Conservation (phyloP, 2,329 filamentous ascomycete species). For the Calonectria multiphialidica region DNA sequence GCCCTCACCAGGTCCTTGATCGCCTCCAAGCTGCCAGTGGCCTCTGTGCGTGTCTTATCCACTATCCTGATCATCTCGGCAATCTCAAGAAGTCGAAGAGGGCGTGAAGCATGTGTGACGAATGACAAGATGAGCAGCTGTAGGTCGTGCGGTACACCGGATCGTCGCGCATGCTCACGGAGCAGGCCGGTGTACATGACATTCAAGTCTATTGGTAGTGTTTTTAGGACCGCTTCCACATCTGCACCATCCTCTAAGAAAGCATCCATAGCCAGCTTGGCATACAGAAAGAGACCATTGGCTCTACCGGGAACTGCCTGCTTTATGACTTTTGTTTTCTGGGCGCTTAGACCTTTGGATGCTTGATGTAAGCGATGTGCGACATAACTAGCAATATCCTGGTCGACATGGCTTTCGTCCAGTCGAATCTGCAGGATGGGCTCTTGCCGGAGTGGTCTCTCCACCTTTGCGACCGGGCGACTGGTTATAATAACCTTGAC, state of each 20-base stretch:
- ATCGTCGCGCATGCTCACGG: conserved; percentile 18
- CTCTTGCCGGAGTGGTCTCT: conserved; percentile 44
- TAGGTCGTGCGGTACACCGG: background rate
- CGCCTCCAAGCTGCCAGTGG: background rate
- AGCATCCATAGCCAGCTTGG: conserved; percentile 31
- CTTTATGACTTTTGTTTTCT: conserved; percentile 15
- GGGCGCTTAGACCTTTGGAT: conserved; percentile 31
- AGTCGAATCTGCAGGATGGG: conserved; percentile 50
- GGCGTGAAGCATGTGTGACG: conserved; percentile 27
- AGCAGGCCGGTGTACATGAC: conserved; percentile 24
- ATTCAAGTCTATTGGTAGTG: conserved; percentile 22
- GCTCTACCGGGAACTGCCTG: conserved; percentile 19
- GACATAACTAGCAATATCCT: conserved; percentile 56
- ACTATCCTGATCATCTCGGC: conserved; percentile 22
- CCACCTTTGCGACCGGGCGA: conserved; percentile 49
- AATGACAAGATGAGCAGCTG: conserved; percentile 22
- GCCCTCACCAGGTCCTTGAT: conserved; percentile 21
- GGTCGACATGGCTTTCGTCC: conserved; percentile 49
- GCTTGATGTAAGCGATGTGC: conserved; percentile 28
- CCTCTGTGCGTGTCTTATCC: background rate
- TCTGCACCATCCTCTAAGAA: background rate
- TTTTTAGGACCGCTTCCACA: background rate
- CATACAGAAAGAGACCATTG: conserved; percentile 34
- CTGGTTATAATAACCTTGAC: conserved; percentile 60
- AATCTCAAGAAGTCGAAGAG: conserved; percentile 32